These are phyloP conservation scores for Phytophthora capsici DNA, from an alignment of 352 stramenopile species.

Conservation along the genomic window DNA sequence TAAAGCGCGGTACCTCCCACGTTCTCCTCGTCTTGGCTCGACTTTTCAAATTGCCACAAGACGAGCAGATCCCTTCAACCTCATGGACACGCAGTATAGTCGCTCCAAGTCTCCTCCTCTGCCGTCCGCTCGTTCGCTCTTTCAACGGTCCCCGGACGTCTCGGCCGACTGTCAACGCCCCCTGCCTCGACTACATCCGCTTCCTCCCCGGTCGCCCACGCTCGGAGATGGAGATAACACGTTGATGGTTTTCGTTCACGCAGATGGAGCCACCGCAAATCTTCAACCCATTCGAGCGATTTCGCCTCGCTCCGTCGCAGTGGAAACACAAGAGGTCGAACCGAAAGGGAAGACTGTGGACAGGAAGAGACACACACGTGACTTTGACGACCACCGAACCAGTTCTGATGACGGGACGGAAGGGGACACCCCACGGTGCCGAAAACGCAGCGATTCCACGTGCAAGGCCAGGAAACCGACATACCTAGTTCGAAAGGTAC, in stretches of 20 bases:
- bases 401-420: conserved; percentile 27
- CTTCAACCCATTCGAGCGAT: neutral
- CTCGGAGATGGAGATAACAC: conserved; percentile 12
- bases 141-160: conserved; percentile 15
- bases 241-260: conserved; percentile 29
- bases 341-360: neutral
- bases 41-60: conserved; percentile 26
- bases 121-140: conserved; percentile 25
- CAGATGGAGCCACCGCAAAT: neutral
- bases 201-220: conserved; percentile 16
- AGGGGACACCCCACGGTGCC: conserved; percentile 2
- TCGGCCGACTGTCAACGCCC: conserved; percentile 19
- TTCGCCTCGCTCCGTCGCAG: conserved; percentile 21
- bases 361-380: conserved; percentile 14
- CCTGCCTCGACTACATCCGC: conserved; percentile 23
- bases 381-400: conserved; percentile 20
- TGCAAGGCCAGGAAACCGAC: conserved; percentile 47
- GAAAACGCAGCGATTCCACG: conserved; percentile 34
- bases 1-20: neutral
- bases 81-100: conserved; percentile 6
- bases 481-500: conserved; percentile 52
- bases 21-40: neutral
- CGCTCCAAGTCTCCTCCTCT: conserved; percentile 18
- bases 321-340: conserved; percentile 7
- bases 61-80: conserved; percentile 1